A percentile compares a stretch with the other conserved stretches of the same genome.
These are phyloP conservation scores for Raphanus hybrid DNA, from an alignment of 441 rosid species.

Conservation along the genomic window DNA sequence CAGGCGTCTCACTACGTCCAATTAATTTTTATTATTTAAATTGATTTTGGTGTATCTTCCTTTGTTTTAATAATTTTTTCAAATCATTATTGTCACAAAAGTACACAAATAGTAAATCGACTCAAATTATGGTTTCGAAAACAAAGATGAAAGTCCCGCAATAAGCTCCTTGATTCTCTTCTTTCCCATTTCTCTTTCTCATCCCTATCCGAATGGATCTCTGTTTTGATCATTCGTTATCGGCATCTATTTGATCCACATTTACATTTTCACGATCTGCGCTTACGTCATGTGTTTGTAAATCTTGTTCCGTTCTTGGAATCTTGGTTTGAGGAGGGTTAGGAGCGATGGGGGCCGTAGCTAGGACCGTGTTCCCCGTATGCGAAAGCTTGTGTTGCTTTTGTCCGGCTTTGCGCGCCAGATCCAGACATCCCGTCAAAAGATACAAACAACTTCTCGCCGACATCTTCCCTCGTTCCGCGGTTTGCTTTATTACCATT, in stretches of 20 bases:
- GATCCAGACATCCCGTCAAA: conserved; percentile 81
- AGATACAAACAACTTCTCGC: conserved; percentile 78
- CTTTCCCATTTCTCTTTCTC: not conserved
- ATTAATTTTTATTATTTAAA: not conserved
- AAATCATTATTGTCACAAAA: not conserved
- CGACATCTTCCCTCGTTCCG: conserved; percentile 65
- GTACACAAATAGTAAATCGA: conserved; percentile 23
- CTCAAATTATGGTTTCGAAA: conserved; percentile 14
- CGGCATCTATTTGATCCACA: not conserved
- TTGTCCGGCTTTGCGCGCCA: conserved; percentile 68
- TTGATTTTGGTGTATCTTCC: not conserved
- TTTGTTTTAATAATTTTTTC: not conserved
- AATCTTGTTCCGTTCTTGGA: conserved; percentile 2
- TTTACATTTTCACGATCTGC: conserved; percentile 3
- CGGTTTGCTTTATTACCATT: conserved; percentile 44
- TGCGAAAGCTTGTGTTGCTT: conserved; percentile 67
- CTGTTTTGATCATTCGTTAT: conserved; percentile 16
- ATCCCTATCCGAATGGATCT: conserved; percentile 25
- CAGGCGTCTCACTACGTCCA: no score
- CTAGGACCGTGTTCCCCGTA: conserved; percentile 58
- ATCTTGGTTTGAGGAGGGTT: not conserved
- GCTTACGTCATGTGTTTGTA: not conserved
- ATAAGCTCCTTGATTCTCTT: conserved; percentile 25
- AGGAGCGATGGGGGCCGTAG: conserved; percentile 50
- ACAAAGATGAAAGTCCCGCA: conserved; percentile 23